Evolutionary conservation across 805 yeast species (phyloP), one percentile per base, ranked within the genome.

Genomic region (Candida sakaeoensis): DNA sequence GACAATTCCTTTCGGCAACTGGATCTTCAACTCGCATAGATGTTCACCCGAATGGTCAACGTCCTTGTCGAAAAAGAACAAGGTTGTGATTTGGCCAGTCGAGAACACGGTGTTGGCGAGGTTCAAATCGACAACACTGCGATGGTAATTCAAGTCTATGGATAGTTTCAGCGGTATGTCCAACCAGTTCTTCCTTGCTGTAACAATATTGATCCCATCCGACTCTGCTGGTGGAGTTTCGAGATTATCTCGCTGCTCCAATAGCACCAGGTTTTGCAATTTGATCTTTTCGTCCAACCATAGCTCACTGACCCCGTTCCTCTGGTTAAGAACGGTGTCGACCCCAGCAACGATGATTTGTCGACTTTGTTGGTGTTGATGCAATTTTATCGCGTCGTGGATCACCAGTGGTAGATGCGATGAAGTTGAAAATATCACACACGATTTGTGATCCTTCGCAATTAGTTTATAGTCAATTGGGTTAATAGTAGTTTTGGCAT

Each of bases 291-390:
- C 49, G 30, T 59, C 62, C 18, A 60, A 41, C 75, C 75, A 69
- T 42, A 69, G 47, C 47, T 63, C 69, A 8, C 66, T 55, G 2
- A 67, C 49, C 0, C 73, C 75, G 43, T 57, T 53, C 24, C 65
- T 43, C 8, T 45, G 46, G 2, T 65, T 60, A 10, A 60, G 57
- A 13, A 63, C 57, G 3, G 66, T 49, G 40, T 69, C 74, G 3
- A 67, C 55, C 1, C 71, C 72, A 0, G 71, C 74, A 10, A 68
- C 71, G 8, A 63, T 48, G 2, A 66, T 58, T 47, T 67, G 72
- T 14, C 68, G 28, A 5, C n/a, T 50, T 43, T 12, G 53, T 39
- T n/a, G n/a, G 13, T 52, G 25, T 30, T 61, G 58, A 43, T 53
- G 49, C 8, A 60, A 42, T 1, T 42, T 31, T 9, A 68, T 58